Base-by-base conservation (phyloP, 441 rosid species). In the Omphalea diandra region DNA sequence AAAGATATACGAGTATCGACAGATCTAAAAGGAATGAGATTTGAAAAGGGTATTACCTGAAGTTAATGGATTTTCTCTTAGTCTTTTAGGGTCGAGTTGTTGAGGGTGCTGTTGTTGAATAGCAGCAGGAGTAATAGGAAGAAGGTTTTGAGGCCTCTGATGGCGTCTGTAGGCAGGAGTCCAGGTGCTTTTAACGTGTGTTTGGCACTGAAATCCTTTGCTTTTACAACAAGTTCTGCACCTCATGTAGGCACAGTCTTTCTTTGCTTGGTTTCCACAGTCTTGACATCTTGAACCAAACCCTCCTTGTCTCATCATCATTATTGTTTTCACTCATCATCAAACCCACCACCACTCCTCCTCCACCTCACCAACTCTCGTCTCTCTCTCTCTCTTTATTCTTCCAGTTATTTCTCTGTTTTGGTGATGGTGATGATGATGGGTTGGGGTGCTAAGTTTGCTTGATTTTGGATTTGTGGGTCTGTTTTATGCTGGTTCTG, bases 171-270 rank as follows among this genome's bases (percentile, higher is more conserved):
- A 79, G 22, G 98, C 93, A 54, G 99, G 88, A 79, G 90, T 90
- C 98, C 99, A 94, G 38, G 99, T 94, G 80, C 99, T 94, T 75
- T 81, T 92, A 46, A 94, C 85, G 81, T 94, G 99, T 60, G 99
- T 94, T 54, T 75, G 78, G 74, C 98, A 92, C 1, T 84, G 85
- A 49, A 92, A 90, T 35, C 93, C 96, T 56, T 93, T 92, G 77
- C 88, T 89, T 67, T 89, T 94, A 67, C 99, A 94, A 52, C 99
- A 94, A 68, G 96, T 89, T 73, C 99, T 76, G 78, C 99, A 94
- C 68, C 99, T 80, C 83, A 83, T 77, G 79, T 94, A 89, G 40
- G 67, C 41, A 40, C 99, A 94, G 44, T 89, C 98, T 77, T 85
- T 94, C 86, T 94, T 94, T 2, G 97, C 92, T 71, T 88, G 92